A percentile compares a stretch with the other conserved stretches of the same genome.
These are phyloP conservation scores for Aspergillus sp. DNA, from an alignment of 2,329 filamentous ascomycete genomes.

Conservation along the genomic window DNA sequence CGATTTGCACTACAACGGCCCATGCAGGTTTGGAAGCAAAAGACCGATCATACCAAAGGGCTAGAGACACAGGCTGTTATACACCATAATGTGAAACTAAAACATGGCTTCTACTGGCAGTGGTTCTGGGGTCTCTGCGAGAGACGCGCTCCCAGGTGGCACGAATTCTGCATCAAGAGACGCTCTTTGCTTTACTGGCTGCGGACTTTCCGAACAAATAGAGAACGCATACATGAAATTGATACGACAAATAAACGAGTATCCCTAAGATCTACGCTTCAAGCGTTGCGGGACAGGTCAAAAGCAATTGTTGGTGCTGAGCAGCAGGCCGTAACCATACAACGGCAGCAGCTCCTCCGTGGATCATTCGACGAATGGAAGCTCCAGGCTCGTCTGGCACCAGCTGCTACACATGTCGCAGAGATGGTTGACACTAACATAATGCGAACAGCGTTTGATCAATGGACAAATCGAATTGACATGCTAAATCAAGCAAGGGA, in stretches of 20 bases:
- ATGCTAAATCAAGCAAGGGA: conserved; percentile 50
- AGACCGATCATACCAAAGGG: conserved; percentile 36
- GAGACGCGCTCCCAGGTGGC: conserved; percentile 44
- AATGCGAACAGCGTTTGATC: conserved; percentile 46
- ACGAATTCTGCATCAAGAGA: conserved; percentile 41
- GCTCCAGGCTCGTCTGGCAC: conserved; percentile 43
- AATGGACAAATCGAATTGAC: conserved; percentile 51
- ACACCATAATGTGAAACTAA: conserved; percentile 31
- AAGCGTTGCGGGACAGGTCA: conserved; percentile 36
- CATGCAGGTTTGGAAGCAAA: conserved; percentile 53
- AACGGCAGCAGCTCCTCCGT: conserved; percentile 35
- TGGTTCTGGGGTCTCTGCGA: conserved; percentile 49
- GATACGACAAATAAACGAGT: conserved; percentile 30
- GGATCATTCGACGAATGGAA: conserved; percentile 45
- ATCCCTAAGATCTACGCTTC: conserved; percentile 29
- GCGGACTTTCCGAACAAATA: conserved; percentile 38
- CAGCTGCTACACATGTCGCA: conserved; percentile 43
- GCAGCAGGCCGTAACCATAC: conserved; percentile 30
- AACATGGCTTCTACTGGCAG: conserved; percentile 38
- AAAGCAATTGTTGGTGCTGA: conserved; percentile 28
- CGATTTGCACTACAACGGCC: conserved; percentile 56
- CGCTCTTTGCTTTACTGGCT: conserved; percentile 44
- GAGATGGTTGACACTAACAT: conserved; percentile 47
- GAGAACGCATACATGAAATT: conserved; percentile 42
- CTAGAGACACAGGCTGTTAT: conserved; percentile 35